A percentile compares a stretch with the other conserved stretches of the same genome.
phyloP scores from a whole-genome alignment of 805 yeast species.

The Candida arabinofermentans region DNA sequence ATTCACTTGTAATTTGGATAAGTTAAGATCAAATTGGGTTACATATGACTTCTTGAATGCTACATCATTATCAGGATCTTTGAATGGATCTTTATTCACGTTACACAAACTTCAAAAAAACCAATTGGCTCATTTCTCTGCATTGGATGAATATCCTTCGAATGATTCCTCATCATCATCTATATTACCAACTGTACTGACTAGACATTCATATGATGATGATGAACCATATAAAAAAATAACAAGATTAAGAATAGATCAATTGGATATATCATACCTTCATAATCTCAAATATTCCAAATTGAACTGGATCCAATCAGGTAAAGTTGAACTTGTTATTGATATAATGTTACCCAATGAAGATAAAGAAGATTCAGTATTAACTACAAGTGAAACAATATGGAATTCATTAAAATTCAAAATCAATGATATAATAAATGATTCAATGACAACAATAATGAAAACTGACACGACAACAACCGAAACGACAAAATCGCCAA shows the following conservation, averaged over 20 bases:
- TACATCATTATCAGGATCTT: conserved; percentile 65
- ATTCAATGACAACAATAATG: background rate
- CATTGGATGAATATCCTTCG: conserved; percentile 21
- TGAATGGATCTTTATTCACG: conserved; percentile 71
- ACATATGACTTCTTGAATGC: conserved; percentile 68
- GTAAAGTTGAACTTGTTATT: conserved; percentile 64
- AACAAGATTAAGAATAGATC: conserved; percentile 41
- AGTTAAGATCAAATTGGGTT: conserved; percentile 52
- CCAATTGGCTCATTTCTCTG: conserved; percentile 42
- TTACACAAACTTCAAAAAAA: conserved; percentile 65
- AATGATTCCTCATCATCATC: conserved; percentile 1
- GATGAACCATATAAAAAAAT: conserved; percentile 47
- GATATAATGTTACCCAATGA: conserved; percentile 68
- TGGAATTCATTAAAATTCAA: conserved; percentile 6
- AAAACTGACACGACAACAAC: background rate
- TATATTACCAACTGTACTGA: conserved; percentile 21
- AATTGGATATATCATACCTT: conserved; percentile 30
- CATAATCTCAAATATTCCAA: conserved; percentile 33
- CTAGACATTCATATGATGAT: conserved; percentile 17
- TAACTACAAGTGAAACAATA: conserved; percentile 10
- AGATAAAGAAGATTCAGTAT: conserved; percentile 26
- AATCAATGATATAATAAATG: conserved; percentile 1
- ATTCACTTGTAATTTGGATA: conserved; percentile 64
- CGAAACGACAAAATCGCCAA: background rate
- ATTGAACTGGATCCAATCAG: conserved; percentile 70